These are phyloP conservation scores for Lactarius indigo DNA, from an alignment of 768 basidiomycete genomes.

Conservation along the genomic window DNA sequence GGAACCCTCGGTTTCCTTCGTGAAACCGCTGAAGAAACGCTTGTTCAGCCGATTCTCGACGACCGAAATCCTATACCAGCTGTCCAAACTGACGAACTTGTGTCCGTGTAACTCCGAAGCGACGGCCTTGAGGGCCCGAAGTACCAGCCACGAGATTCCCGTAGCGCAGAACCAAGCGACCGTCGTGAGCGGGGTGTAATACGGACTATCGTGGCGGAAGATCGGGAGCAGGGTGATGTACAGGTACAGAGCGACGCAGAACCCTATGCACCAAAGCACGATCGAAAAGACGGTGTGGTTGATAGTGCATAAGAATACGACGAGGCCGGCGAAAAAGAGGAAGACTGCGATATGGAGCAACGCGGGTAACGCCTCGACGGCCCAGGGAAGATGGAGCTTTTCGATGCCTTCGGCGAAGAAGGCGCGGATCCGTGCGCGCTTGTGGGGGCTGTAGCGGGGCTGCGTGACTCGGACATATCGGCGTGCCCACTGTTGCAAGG, in stretches of 20 bases:
- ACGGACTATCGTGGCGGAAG: slow-evolving; percentile 21
- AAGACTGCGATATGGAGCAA: slow-evolving; percentile 49
- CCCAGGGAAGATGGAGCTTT: slow-evolving; percentile 37
- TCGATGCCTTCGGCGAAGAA: slow-evolving; percentile 38
- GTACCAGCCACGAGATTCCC: slow-evolving; percentile 12
- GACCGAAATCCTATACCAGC: slow-evolving; percentile 19
- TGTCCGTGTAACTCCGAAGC: slow-evolving; percentile 15
- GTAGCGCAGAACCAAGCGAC: slow-evolving; percentile 19
- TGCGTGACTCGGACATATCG: slow-evolving; percentile 34
- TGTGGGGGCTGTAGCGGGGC: slow-evolving; percentile 30
- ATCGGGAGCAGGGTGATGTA: slow-evolving; percentile 20
- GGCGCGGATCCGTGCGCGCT: slow-evolving; percentile 41
- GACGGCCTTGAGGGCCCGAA: slow-evolving; percentile 6
- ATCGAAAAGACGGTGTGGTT: slow-evolving; percentile 21
- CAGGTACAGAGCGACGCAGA: slow-evolving; percentile 22
- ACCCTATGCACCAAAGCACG: slow-evolving; percentile 7
- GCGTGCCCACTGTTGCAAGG: slow-evolving; percentile 50
- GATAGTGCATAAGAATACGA: slow-evolving; percentile 40
- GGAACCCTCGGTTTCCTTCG: slow-evolving; percentile 12
- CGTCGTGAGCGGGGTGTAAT: slow-evolving; percentile 26
- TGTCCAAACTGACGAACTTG: slow-evolving; percentile 17
- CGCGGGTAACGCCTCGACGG: slow-evolving; percentile 44
- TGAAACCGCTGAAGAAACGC: slow-evolving; percentile 16
- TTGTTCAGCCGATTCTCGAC: slow-evolving; percentile 12
- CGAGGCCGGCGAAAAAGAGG: slow-evolving; percentile 48